Base-by-base conservation (phyloP, 2,329 filamentous ascomycete species). In the Lasiodiplodia sp. region DNA sequence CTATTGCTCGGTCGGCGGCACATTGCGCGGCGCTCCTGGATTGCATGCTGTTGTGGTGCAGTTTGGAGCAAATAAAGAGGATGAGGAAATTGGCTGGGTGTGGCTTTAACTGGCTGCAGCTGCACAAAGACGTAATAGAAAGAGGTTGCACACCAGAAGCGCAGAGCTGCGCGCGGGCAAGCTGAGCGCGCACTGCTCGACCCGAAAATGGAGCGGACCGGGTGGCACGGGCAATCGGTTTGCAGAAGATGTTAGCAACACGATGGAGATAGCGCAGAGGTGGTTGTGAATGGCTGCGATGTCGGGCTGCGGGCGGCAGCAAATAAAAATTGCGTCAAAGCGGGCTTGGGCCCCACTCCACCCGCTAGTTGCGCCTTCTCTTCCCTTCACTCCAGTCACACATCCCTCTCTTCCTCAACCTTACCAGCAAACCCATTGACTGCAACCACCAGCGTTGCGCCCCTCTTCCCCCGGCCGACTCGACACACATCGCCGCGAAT, bases 401-500 rank as follows among this genome's bases (percentile, higher is more conserved):
- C 55, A 55, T 66, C 51, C 51, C 31, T 37, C 49, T 31, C 23
- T 25, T 16, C 49, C 47, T 65, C 51, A 12, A 23, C 28, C 47
- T 64, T 12, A 12, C 16, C 52, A 51, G 52, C 65, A 67, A 49
- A 37, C 65, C 38, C n/a, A 37, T 58, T 34, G n/a, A 51, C 8
- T 2, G 65, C 65, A 67, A 60, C 65, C 53, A 49, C 31, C 16
- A 51, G 28, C 55, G 65, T 60, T 67, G 66, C 56, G 21, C 37
- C 57, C 66, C 47, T 53, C 57, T 37, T 21, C 56, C 56, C 16
- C 47, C 55, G 21, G 16, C 66, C 34, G 66, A 44, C 57, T 23
- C 55, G 49, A 16, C 66, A 28, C 31, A 63, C 67, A 63, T 64
- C 57, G 47, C 60, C 60, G 67, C 67, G 67, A 68, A 83, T 85